Conservation (phyloP, 176 grass and related monocot species). For the Hsuehochloa calcarea region DNA sequence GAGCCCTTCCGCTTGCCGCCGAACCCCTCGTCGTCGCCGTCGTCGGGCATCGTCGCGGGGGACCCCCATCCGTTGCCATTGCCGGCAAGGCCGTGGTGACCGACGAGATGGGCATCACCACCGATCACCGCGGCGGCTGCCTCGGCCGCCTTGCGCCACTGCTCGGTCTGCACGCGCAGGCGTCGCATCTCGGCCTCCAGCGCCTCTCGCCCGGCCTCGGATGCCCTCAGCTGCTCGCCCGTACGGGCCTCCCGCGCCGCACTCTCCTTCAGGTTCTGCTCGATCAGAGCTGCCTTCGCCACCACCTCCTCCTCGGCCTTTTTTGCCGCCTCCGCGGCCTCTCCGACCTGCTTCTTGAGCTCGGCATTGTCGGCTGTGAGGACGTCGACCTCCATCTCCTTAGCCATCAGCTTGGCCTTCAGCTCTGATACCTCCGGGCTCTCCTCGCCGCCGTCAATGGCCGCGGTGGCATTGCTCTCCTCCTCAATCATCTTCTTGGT, state of each 20-base stretch:
- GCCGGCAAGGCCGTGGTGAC: constrained; percentile 33
- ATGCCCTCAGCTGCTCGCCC: constrained; percentile 51
- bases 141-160: constrained; percentile 94
- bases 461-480: neutral
- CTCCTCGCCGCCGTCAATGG: constrained; percentile 3
- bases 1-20: constrained; percentile 59
- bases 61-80: constrained; percentile 56
- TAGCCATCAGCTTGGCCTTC: constrained; percentile 55
- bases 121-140: constrained; percentile 67
- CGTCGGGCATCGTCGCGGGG: constrained; percentile 43
- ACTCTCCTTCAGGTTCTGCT: constrained; percentile 41
- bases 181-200: constrained; percentile 73
- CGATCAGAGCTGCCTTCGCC: constrained; percentile 34
- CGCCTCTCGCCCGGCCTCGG: constrained; percentile 53
- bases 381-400: constrained; percentile 48
- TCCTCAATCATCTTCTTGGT: constrained; percentile 78
- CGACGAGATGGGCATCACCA: constrained; percentile 45
- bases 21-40: constrained; percentile 58
- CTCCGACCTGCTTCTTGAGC: constrained; percentile 58
- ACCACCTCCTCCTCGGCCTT: constrained; percentile 30
- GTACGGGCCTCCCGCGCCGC: constrained; percentile 37
- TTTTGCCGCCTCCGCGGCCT: constrained; percentile 38
- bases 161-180: constrained; percentile 83
- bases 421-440: constrained; percentile 36
- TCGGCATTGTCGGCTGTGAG: constrained; percentile 62